phyloP scores from a whole-genome alignment of 768 basidiomycete genomes.

The Tulasnella sp. region DNA sequence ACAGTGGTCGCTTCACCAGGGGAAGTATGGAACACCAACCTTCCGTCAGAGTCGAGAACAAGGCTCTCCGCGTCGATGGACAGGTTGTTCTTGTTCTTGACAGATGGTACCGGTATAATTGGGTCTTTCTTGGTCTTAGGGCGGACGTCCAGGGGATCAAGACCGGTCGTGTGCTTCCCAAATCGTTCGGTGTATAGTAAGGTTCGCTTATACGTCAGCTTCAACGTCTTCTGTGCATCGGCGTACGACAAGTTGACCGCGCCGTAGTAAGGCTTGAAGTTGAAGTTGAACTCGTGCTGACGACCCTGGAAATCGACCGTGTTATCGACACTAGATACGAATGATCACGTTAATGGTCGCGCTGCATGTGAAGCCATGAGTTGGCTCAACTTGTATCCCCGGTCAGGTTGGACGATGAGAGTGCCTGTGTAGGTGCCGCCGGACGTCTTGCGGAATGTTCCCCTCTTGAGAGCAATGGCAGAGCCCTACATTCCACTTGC shows the following conservation, averaged over 20 bases:
- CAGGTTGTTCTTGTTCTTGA: slow-evolving; percentile 33
- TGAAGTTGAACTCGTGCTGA: slow-evolving; percentile 49
- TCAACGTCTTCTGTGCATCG: slow-evolving; percentile 39
- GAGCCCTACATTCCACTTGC: slow-evolving; percentile 24
- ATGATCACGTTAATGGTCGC: background rate
- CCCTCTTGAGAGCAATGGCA: slow-evolving; percentile 43
- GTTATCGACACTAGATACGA: slow-evolving; percentile 23
- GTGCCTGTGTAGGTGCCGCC: slow-evolving; percentile 39
- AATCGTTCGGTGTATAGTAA: slow-evolving; percentile 39
- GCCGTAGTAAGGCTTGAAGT: slow-evolving; percentile 43
- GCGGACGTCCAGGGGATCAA: slow-evolving; percentile 41
- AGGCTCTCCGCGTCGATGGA: slow-evolving; percentile 48
- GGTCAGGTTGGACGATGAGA: slow-evolving; percentile 43
- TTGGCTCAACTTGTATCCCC: slow-evolving; percentile 25
- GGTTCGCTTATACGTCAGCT: slow-evolving; percentile 39
- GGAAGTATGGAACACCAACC: slow-evolving; percentile 28
- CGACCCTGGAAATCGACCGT: slow-evolving; percentile 52
- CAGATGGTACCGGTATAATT: slow-evolving; percentile 36
- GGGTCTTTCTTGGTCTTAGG: slow-evolving; percentile 32
- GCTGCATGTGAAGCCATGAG: background rate
- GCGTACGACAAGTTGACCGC: slow-evolving; percentile 35
- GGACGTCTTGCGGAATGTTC: slow-evolving; percentile 30
- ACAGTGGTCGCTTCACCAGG: background rate
- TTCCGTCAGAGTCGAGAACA: slow-evolving; percentile 45
- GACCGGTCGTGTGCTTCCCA: slow-evolving; percentile 39